phyloP scores from a whole-genome alignment of 306 rosid species.

The Prosopis cineraria region DNA sequence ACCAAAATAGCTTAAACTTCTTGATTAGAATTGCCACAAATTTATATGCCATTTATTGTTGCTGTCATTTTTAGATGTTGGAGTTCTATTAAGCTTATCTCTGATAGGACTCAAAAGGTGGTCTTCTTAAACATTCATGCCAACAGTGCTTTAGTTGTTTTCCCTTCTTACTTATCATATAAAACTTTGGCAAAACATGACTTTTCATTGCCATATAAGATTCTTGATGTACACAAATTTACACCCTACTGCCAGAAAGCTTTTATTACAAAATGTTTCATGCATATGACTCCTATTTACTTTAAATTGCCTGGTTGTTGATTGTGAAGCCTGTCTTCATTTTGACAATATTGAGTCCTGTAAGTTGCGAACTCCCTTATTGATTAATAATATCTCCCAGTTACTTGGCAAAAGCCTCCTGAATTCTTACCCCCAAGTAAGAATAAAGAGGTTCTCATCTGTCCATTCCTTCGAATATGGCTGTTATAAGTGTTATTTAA shows the following conservation, averaged over 20 bases:
- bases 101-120: constrained; percentile 7
- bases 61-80: too few relatives aligned
- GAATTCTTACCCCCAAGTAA: not conserved
- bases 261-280: not conserved
- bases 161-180: constrained; percentile 1
- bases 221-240: not conserved
- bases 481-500: constrained; percentile 15
- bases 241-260: not conserved
- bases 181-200: constrained; percentile 19
- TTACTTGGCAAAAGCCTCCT: not conserved
- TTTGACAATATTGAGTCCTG: constrained; percentile 30
- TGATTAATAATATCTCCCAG: not conserved
- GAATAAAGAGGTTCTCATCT: not conserved
- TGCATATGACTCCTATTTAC: not conserved
- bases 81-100: too few relatives aligned
- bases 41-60: too few relatives aligned
- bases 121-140: constrained; percentile 11
- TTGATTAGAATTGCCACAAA: too few relatives aligned
- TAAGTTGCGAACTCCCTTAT: not conserved
- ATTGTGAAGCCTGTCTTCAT: too few relatives aligned
- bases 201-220: constrained; percentile 15
- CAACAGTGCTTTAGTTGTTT: constrained; percentile 1
- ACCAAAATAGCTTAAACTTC: too few relatives aligned
- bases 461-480: constrained; percentile 17
- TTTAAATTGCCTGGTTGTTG: constrained; percentile 3